Percentiles rank a stretch among this genome's conserved stretches.
phyloP scores from a whole-genome alignment of 345 rosid species.

The Orychophragmus violaceus region DNA sequence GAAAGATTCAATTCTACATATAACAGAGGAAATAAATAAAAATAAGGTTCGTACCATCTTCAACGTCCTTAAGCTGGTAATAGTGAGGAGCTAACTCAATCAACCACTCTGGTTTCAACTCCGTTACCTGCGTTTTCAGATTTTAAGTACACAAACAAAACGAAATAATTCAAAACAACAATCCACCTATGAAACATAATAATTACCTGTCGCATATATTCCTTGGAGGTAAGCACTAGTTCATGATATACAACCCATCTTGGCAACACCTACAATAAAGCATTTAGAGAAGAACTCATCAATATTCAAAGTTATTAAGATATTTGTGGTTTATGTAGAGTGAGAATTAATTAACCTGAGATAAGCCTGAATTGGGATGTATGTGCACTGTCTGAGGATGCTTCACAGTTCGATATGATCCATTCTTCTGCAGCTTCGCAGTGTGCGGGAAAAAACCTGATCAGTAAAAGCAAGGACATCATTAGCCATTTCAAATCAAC shows the following conservation, averaged over 20 bases:
- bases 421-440: conserved; percentile 84
- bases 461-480: conserved; percentile 1
- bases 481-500: background rate
- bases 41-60: conserved; percentile 55
- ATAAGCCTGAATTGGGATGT: conserved; percentile 93
- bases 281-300: background rate
- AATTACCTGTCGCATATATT: conserved; percentile 80
- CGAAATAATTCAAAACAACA: background rate
- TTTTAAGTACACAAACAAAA: conserved; percentile 3
- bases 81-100: conserved; percentile 95
- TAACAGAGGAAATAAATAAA: background rate
- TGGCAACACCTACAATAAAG: conserved; percentile 57
- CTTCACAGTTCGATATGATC: conserved; percentile 85
- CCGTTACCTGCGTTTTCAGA: conserved; percentile 56
- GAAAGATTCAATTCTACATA: background rate
- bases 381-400: conserved; percentile 88
- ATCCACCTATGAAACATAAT: background rate
- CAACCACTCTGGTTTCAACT: conserved; percentile 97
- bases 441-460: conserved; percentile 90
- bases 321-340: background rate
- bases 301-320: background rate
- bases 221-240: conserved; percentile 86
- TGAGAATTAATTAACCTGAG: conserved; percentile 47
- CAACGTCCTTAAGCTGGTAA: conserved; percentile 95
- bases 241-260: conserved; percentile 95